phyloP scores from a whole-genome alignment of 2,329 filamentous ascomycete species.

The Colletotrichum lupini region DNA sequence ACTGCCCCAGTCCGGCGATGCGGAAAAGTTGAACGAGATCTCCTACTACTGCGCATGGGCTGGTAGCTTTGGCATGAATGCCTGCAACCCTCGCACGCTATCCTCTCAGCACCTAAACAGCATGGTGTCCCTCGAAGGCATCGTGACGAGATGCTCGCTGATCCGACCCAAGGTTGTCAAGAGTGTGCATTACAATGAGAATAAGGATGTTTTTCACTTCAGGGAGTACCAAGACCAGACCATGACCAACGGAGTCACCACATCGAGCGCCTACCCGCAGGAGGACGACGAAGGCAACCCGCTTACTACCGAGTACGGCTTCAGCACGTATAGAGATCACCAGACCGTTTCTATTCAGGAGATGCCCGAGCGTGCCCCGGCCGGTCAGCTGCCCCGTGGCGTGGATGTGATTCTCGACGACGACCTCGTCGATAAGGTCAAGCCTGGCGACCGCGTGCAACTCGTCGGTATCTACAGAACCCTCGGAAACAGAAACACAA shows the following conservation, averaged over 20 bases:
- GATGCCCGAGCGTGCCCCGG: conserved; percentile 97
- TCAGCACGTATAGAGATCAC: conserved; percentile 95
- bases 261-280: conserved; percentile 91
- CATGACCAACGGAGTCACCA: conserved; percentile 92
- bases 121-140: conserved; percentile 97
- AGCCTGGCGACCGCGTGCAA: conserved; percentile 95
- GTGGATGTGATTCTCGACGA: conserved; percentile 98
- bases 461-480: conserved; percentile 97
- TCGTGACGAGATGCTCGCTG: conserved; percentile 94
- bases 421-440: conserved; percentile 92
- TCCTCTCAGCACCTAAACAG: conserved; percentile 91
- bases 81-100: conserved; percentile 93
- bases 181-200: conserved; percentile 96
- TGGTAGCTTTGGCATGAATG: conserved; percentile 93
- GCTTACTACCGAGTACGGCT: conserved; percentile 93
- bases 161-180: conserved; percentile 98
- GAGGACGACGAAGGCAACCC: conserved; percentile 95
- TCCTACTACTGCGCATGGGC: conserved; percentile 98
- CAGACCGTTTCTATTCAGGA: conserved; percentile 99
- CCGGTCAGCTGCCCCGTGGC: conserved; percentile 92
- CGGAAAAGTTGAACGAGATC: conserved; percentile 81
- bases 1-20: conserved; percentile 78
- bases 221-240: conserved; percentile 96
- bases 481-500: conserved; percentile 92
- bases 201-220: conserved; percentile 85